Evolutionary conservation across 768 basidiomycete species (phyloP), one percentile per base, ranked within the genome.

Genomic region (Amanita rubescens): DNA sequence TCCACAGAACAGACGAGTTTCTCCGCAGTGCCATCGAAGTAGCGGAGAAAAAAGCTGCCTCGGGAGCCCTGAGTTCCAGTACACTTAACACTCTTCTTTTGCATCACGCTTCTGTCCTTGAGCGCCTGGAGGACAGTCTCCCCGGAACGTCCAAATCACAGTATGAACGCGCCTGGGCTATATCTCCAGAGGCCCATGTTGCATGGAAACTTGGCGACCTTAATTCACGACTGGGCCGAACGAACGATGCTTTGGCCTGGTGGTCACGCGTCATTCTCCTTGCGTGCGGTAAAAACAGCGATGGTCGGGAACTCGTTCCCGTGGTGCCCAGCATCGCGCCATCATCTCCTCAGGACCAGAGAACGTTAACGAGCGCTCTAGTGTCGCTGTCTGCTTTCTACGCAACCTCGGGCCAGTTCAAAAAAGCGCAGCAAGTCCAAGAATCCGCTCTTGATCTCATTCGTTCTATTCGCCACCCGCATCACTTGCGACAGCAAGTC

Each of bases 321-420:
- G 19, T 15, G 9, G 61, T 78, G 33, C 74, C 81, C 20, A 56
- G 59, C 11, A 54, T 61, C 1, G 54, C 68, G 10, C 84, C 85
- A 34, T 65, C 75, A 54, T 81, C 83, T 51, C 85, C 86, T 38
- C 69, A 74, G 42, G 77, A 75, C 20, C 87, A 90, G 61, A 76
- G 88, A 52, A 77, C 78, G 24, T 64, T 87, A 45, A 71, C 77
- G 0, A 80, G 79, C 20, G 71, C 78, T 11, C 71, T 90, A 3
- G 78, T 87, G 6, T 85, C 87, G n/a, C 63, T 86, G 20, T 90
- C 88, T 19, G 82, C 84, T 3, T 78, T 76, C 60, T 84, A 84
- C 62, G 81, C 87, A 14, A 80, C 75, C 20, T 74, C 80, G 2
- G 77, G 80, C 12, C 72, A 78, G 51, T 67, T 87, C 12, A 62